Percentiles rank a stretch among this genome's conserved stretches.
phyloP scores from a whole-genome alignment of 2,329 filamentous ascomycete genomes.

The Colletotrichum karsti region DNA sequence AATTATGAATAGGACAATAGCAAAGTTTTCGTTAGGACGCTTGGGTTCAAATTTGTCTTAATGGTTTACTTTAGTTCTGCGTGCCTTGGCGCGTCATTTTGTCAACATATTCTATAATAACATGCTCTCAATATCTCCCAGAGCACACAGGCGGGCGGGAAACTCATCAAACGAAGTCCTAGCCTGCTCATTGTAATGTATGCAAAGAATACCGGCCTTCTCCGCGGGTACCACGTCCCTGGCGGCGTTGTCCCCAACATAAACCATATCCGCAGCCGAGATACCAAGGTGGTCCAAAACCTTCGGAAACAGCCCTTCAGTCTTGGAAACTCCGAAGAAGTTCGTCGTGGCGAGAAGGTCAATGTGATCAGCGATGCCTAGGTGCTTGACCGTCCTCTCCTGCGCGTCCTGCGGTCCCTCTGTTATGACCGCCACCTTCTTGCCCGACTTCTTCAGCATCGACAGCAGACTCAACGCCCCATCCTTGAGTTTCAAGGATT shows the following conservation, averaged over 20 bases:
- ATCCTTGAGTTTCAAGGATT: slow-evolving; percentile 42
- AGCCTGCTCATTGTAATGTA: slow-evolving; percentile 36
- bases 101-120: not conserved
- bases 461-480: slow-evolving; percentile 45
- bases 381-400: slow-evolving; percentile 47
- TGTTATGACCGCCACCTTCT: slow-evolving; percentile 53
- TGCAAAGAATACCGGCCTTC: slow-evolving; percentile 35
- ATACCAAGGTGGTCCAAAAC: slow-evolving; percentile 38
- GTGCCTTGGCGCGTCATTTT: too few relatives aligned
- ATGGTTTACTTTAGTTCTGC: too few relatives aligned
- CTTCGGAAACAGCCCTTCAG: slow-evolving; percentile 35
- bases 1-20: too few relatives aligned
- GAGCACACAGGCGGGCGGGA: slow-evolving; percentile 28
- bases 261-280: slow-evolving; percentile 35
- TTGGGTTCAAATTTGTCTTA: too few relatives aligned
- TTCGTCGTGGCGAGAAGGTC: slow-evolving; percentile 43
- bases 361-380: slow-evolving; percentile 37
- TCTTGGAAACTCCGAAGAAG: slow-evolving; percentile 37
- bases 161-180: slow-evolving; percentile 13
- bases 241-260: slow-evolving; percentile 38
- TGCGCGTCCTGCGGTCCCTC: slow-evolving; percentile 58
- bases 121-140: slow-evolving; percentile 28
- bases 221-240: slow-evolving; percentile 40
- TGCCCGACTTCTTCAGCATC: slow-evolving; percentile 40
- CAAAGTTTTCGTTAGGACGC: too few relatives aligned